Base-by-base conservation (phyloP, 345 rosid species). In the Eucalyptus tenuipes region DNA sequence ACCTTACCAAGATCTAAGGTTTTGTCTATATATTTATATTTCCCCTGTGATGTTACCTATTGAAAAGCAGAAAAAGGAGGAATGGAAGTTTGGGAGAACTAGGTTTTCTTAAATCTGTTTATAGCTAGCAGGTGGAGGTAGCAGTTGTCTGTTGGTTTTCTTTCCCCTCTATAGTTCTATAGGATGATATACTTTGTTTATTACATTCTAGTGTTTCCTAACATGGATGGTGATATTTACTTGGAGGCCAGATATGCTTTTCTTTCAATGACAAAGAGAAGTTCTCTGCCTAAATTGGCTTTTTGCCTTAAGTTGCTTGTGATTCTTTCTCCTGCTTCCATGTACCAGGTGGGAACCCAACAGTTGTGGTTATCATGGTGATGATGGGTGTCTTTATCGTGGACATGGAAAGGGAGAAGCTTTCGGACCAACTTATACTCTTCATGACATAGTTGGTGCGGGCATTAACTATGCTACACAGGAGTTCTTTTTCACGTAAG, bases 401-500 rank as follows among this genome's bases (percentile, higher is more conserved):
- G 99, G 97, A 68, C 92, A 93, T 52, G 98, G 92, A 64, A 98
- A 91, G 89, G 99, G 99, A 87, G 97, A 95, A 88, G 87, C 93
- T 25, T 96, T 96, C 89, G 99, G 99, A 88, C 98, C 99, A 87
- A 94, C 97, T 4, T 98, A 92, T 94, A 95, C 98, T 2, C 75
- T 94, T 37, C 92, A 93, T 64, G 99, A 98, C 95, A 94, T 89
- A 4, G 97, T 97, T 92, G 99, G 99, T 53, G 97, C 95, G 86
- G 99, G 99, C 90, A 96, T 98, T 86, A 96, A 97, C 93, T 97
- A 95, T 92, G 95, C 95, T 91, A 91, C 95, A 3, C 97, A 95
- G 91, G 96, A 95, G 89, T 94, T 96, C 91, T 96, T 98, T 94
- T 98, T 98, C 95, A 98, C 98, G 99, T 98, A 95, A 95, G 99